phyloP scores from a whole-genome alignment of 177 flowering plant species.

The Vitis hybrid region DNA sequence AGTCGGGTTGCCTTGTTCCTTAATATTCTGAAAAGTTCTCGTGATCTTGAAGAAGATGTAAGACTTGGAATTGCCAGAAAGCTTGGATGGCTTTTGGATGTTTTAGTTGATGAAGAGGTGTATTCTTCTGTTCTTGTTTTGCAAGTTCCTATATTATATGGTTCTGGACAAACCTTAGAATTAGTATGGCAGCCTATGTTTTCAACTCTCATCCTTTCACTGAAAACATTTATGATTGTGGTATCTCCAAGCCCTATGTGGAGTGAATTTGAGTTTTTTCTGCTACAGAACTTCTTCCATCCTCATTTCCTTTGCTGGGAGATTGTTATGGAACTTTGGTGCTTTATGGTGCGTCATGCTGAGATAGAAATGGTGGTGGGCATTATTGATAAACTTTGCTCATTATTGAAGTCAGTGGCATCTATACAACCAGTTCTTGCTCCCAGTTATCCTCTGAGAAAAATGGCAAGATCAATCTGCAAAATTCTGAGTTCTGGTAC shows the following conservation, averaged over 20 bases:
- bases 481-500: conserved; percentile 44
- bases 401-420: conserved; percentile 43
- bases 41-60: conserved; percentile 54
- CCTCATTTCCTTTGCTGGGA: conserved; percentile 87
- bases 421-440: conserved; percentile 39
- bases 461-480: conserved; percentile 69
- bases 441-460: conserved; percentile 55
- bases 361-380: conserved; percentile 43
- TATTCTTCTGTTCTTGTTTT: conserved; percentile 58
- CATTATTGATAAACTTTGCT: conserved; percentile 52
- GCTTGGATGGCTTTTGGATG: conserved; percentile 64
- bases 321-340: conserved; percentile 78
- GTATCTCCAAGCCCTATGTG: conserved; percentile 53
- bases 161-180: conserved; percentile 37
- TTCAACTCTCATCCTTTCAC: conserved; percentile 47
- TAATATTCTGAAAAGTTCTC: conserved; percentile 56
- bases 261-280: conserved; percentile 54
- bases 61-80: conserved; percentile 48
- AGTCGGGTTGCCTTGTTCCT: conserved; percentile 61
- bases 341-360: conserved; percentile 76
- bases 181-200: conserved; percentile 61
- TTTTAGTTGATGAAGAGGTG: conserved; percentile 55
- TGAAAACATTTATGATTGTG: conserved; percentile 70
- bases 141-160: conserved; percentile 46
- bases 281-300: conserved; percentile 71